Conservation (phyloP, 805 yeast species). For the Candida chilensis region DNA sequence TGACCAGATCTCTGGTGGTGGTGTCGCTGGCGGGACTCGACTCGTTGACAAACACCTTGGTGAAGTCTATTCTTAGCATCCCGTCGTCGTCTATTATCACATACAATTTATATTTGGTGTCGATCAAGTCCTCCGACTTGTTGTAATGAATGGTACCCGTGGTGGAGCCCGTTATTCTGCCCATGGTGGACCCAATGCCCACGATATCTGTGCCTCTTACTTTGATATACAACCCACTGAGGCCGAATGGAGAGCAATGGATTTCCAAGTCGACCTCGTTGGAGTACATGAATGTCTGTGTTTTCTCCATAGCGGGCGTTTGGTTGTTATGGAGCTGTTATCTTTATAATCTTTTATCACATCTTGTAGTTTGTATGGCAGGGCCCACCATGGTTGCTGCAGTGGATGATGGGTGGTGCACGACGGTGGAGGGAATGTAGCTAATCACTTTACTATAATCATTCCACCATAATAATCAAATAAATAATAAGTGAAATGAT, state of each 20-base stretch:
- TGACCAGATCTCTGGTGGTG: background rate
- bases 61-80: constrained; percentile 39
- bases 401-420: no score
- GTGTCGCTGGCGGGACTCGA: constrained; percentile 1
- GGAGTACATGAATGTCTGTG: constrained; percentile 27
- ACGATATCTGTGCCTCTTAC: constrained; percentile 37
- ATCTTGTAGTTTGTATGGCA: no score
- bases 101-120: constrained; percentile 38
- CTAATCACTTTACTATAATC: no score
- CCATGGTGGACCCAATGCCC: constrained; percentile 51
- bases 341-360: no score
- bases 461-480: no score
- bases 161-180: constrained; percentile 42
- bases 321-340: no score
- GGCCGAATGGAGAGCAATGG: constrained; percentile 50
- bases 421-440: no score
- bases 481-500: no score
- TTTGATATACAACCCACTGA: constrained; percentile 40
- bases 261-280: constrained; percentile 43
- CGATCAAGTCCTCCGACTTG: constrained; percentile 32
- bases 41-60: constrained; percentile 25
- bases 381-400: no score
- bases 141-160: constrained; percentile 40
- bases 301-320: no score
- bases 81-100: constrained; percentile 38